phyloP scores from a whole-genome alignment of 768 basidiomycete species.

The Russula abietina region DNA sequence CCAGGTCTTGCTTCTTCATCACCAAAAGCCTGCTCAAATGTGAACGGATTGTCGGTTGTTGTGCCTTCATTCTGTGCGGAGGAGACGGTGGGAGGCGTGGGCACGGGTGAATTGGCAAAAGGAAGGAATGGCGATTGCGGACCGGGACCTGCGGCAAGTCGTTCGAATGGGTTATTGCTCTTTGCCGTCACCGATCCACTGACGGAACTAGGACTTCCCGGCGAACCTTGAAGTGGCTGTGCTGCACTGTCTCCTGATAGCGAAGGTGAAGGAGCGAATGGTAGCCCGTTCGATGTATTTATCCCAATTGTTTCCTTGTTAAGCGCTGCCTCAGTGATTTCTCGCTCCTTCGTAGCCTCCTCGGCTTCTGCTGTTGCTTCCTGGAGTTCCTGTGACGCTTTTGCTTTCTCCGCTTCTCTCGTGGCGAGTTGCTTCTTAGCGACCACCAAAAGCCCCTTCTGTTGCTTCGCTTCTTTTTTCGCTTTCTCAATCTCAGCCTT shows the following conservation, averaged over 20 bases:
- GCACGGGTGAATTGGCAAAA: constrained; percentile 36
- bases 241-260: constrained; percentile 43
- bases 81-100: constrained; percentile 23
- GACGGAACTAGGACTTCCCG: constrained; percentile 44
- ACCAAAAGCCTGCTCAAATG: constrained; percentile 35
- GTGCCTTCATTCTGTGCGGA: constrained; percentile 15
- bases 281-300: constrained; percentile 28
- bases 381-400: constrained; percentile 63
- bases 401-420: constrained; percentile 72
- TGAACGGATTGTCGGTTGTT: constrained; percentile 45
- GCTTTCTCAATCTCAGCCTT: constrained; percentile 78
- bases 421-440: constrained; percentile 88
- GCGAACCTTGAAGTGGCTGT: constrained; percentile 68
- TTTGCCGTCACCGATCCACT: constrained; percentile 44
- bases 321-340: constrained; percentile 48
- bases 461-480: constrained; percentile 92
- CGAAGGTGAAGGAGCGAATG: constrained; percentile 34
- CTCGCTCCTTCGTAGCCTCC: constrained; percentile 49
- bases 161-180: constrained; percentile 91
- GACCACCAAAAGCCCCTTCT: constrained; percentile 92
- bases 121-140: constrained; percentile 58
- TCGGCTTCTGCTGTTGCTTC: constrained; percentile 54
- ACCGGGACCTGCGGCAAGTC: constrained; percentile 42
- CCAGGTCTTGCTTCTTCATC: constrained; percentile 16
- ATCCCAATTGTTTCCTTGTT: constrained; percentile 31